Evolutionary conservation across 306 rosid species (phyloP).

Genomic region (Medicago ruthenica): DNA sequence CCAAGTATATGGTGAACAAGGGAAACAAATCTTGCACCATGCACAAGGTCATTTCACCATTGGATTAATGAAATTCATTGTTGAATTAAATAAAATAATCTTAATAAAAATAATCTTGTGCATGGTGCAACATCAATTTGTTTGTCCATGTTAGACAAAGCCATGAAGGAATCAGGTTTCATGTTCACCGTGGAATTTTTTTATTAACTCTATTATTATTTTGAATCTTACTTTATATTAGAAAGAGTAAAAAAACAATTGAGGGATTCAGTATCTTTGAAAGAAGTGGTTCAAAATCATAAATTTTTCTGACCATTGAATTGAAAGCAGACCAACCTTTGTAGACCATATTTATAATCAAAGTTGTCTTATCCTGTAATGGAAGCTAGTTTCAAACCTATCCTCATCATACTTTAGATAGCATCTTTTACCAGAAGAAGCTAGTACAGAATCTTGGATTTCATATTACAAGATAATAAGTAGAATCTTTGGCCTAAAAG

Average conservation of each 20-base stretch:
- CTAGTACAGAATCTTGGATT: not conserved
- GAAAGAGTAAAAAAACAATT: constrained; percentile 16
- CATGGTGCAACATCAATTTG: no score
- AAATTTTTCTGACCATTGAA: constrained; percentile 34
- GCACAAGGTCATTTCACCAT: no score
- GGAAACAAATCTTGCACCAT: no score
- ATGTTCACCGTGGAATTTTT: constrained; percentile 42
- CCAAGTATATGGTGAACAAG: no score
- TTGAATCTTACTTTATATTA: constrained; percentile 16
- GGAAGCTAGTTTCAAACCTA: constrained; percentile 34
- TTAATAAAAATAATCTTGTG: no score
- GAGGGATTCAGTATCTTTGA: not conserved
- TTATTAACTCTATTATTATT: not conserved
- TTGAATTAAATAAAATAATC: no score
- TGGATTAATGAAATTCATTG: no score
- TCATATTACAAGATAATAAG: not conserved
- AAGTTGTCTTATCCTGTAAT: constrained; percentile 41
- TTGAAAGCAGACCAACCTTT: constrained; percentile 32
- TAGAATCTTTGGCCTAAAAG: constrained; percentile 40
- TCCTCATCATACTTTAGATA: constrained; percentile 11
- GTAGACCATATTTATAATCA: constrained; percentile 11
- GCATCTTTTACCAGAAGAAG: constrained; percentile 38
- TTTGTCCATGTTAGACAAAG: no score
- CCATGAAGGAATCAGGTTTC: constrained; percentile 39
- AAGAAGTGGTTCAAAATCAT: constrained; percentile 31